These are phyloP conservation scores for Tulasnella sp. DNA, from an alignment of 768 basidiomycete genomes.

Conservation along the genomic window DNA sequence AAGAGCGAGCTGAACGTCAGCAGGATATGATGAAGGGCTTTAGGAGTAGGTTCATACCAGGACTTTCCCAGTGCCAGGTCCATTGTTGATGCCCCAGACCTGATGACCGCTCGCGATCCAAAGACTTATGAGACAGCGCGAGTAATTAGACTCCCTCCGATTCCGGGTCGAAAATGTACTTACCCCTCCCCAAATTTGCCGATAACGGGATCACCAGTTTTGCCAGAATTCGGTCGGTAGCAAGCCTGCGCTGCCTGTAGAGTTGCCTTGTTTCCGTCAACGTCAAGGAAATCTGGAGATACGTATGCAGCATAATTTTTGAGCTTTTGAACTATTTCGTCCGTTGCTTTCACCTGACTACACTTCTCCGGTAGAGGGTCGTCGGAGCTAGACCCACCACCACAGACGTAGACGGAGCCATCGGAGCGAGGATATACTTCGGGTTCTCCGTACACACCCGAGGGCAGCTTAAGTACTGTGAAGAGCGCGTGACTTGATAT, in stretches of 20 bases:
- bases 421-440: constrained; percentile 36
- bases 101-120: constrained; percentile 22
- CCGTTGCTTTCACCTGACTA: constrained; percentile 15
- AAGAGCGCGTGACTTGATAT: constrained; percentile 34
- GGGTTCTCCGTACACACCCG: constrained; percentile 32
- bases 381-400: constrained; percentile 19
- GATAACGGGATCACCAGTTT: constrained; percentile 22
- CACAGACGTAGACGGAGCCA: constrained; percentile 28
- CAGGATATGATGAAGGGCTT: background rate
- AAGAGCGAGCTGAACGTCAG: background rate
- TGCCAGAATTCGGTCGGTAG: constrained; percentile 21
- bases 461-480: constrained; percentile 33
- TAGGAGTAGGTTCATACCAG: constrained; percentile 22
- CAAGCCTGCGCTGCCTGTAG: constrained; percentile 22
- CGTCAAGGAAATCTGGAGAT: constrained; percentile 11
- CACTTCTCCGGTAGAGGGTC: constrained; percentile 29
- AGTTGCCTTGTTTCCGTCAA: background rate
- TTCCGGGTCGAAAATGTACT: background rate
- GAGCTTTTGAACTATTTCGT: constrained; percentile 14
- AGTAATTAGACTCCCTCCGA: background rate
- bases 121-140: background rate
- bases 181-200: constrained; percentile 22
- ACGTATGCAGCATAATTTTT: constrained; percentile 12
- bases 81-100: constrained; percentile 25
- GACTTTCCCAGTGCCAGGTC: constrained; percentile 36